phyloP scores from a whole-genome alignment of 2,329 filamentous ascomycete genomes.

The Colletotrichum sp. region DNA sequence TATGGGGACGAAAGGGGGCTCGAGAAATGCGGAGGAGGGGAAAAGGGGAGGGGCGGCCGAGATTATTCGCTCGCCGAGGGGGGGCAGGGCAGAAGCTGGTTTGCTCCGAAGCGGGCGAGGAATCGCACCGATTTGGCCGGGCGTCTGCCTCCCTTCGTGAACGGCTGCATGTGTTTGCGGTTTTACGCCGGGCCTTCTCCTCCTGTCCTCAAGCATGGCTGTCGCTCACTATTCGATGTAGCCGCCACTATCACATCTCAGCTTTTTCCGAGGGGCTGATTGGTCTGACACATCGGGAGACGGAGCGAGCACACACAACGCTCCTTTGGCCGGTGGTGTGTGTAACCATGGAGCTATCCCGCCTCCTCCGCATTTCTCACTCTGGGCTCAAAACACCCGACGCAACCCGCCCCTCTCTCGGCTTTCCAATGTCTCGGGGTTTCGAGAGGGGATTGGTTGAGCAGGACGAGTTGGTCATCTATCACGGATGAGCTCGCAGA shows the following conservation, averaged over 20 bases:
- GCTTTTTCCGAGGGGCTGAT: background rate
- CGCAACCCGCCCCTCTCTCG: constrained; percentile 10
- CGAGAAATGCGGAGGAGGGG: constrained; percentile 4
- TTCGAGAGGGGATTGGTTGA: background rate
- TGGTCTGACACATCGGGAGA: constrained; percentile 6
- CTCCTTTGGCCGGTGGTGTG: background rate
- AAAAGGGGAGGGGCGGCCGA: background rate
- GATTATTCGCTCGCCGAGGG: background rate
- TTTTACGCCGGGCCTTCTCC: background rate
- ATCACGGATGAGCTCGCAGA: background rate
- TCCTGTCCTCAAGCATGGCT: background rate
- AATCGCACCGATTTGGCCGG: constrained; percentile 19
- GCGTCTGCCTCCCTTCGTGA: background rate
- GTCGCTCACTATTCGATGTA: background rate
- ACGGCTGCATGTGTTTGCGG: background rate
- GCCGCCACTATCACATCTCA: background rate
- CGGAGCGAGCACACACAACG: background rate
- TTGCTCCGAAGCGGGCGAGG: background rate
- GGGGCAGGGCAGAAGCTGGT: background rate
- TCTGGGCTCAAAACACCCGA: background rate
- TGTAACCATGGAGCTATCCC: background rate
- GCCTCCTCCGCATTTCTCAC: background rate
- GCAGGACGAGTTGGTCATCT: background rate
- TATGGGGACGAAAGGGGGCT: constrained; percentile 2
- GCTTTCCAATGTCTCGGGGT: background rate